These are phyloP conservation scores for Penicillium longicatenatum DNA, from an alignment of 495 filamentous ascomycete genomes.

Conservation along the genomic window DNA sequence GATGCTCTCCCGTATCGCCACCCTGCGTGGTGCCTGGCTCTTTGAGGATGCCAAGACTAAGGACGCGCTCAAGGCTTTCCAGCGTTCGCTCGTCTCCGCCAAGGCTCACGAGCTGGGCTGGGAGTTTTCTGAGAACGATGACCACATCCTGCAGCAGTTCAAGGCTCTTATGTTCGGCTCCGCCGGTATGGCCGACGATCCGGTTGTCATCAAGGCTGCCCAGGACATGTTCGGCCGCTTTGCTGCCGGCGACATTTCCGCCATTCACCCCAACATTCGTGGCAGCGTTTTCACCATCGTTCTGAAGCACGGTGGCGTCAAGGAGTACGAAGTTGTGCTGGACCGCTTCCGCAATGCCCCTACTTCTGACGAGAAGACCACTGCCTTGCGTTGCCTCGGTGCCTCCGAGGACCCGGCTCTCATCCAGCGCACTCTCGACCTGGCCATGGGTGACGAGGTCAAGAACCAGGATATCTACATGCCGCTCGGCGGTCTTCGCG, in stretches of 20 bases:
- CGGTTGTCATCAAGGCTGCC: constrained; percentile 57
- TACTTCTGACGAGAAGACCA: constrained; percentile 92
- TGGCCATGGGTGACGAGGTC: constrained; percentile 79
- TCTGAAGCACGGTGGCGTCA: constrained; percentile 60
- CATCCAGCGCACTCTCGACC: constrained; percentile 74
- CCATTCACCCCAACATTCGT: constrained; percentile 69
- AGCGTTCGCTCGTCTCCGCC: constrained; percentile 68
- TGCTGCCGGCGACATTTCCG: constrained; percentile 55
- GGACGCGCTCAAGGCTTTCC: constrained; percentile 79
- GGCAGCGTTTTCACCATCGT: constrained; percentile 64
- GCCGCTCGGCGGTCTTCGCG: constrained; percentile 75
- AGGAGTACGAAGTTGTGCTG: constrained; percentile 71
- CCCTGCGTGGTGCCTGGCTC: constrained; percentile 79
- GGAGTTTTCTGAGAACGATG: constrained; percentile 80
- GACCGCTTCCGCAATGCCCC: constrained; percentile 82
- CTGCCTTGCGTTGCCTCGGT: constrained; percentile 85
- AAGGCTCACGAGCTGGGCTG: constrained; percentile 88
- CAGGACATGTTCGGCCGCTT: constrained; percentile 67
- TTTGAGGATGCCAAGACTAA: constrained; percentile 77
- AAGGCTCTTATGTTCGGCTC: constrained; percentile 66
- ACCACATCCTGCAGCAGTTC: constrained; percentile 86
- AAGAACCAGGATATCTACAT: constrained; percentile 97
- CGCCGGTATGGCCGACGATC: constrained; percentile 62
- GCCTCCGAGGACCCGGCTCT: constrained; percentile 74
- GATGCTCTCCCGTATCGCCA: constrained; percentile 72